Conservation (phyloP, 352 stramenopile genomes). For the Pythium folliculosum region DNA sequence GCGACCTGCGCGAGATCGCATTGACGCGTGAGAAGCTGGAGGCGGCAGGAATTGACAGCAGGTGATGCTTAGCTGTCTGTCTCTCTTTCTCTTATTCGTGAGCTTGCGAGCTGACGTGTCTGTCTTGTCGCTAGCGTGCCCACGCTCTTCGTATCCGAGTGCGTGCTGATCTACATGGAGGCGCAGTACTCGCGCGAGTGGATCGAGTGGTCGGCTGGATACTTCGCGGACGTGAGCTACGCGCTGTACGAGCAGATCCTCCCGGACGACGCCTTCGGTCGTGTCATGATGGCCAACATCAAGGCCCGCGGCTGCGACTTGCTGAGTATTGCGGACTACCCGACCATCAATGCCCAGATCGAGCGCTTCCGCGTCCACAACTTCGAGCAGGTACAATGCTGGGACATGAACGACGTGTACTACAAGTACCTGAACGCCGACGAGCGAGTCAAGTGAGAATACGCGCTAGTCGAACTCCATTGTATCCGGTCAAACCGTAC, state of each 20-base stretch:
- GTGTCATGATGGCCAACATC: slow-evolving; percentile 92
- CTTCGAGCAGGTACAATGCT: slow-evolving; percentile 76
- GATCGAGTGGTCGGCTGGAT: slow-evolving; percentile 62
- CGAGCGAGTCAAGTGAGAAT: slow-evolving; percentile 70
- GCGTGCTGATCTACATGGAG: slow-evolving; percentile 92
- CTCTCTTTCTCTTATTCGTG: neutral
- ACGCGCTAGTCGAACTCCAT: neutral
- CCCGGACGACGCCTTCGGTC: slow-evolving; percentile 87
- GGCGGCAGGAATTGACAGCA: slow-evolving; percentile 50
- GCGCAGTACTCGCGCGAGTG: slow-evolving; percentile 74
- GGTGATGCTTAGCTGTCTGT: slow-evolving; percentile 15
- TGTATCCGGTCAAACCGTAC: neutral
- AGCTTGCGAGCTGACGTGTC: no score
- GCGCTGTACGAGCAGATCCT: slow-evolving; percentile 92
- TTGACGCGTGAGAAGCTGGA: slow-evolving; percentile 59
- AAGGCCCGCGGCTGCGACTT: slow-evolving; percentile 88
- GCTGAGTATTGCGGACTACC: slow-evolving; percentile 82
- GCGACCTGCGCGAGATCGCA: slow-evolving; percentile 70
- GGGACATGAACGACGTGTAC: slow-evolving; percentile 93
- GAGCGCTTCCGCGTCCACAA: slow-evolving; percentile 66
- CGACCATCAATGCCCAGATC: slow-evolving; percentile 71
- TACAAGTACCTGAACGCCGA: slow-evolving; percentile 80
- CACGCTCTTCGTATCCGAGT: slow-evolving; percentile 90
- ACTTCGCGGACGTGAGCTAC: slow-evolving; percentile 81
- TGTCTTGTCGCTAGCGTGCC: slow-evolving; percentile 28